Base-by-base conservation (phyloP, 495 filamentous ascomycete species). In the Parathielavia hyrcaniae region DNA sequence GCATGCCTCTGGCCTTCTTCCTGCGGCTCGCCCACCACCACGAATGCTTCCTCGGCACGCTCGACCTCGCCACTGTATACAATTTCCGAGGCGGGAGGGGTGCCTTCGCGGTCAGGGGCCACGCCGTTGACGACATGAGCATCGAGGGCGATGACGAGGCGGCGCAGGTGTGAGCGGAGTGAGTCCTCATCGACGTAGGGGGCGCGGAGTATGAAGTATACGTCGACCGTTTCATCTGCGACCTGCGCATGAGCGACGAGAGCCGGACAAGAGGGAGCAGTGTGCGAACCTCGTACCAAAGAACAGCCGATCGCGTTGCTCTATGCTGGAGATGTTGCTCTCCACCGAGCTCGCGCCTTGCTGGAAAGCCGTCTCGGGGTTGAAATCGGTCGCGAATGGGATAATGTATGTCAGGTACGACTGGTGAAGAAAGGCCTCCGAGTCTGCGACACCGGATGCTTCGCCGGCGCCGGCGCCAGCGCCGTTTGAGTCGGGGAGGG, bases 351-450 rank as follows among this genome's bases (percentile, higher is more conserved):
- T 72, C 26, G 73, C 75, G 46, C 50, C 62, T 38, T 60, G 72
- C 35, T 70, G 72, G 56, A 90, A 69, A 26, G 77, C 75, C 30
- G 82, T 77, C 59, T 88, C 81, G 40, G 91, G 75, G 63, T 84
- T 75, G 59, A 90, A 77, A 40, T 81, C 65, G 41, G 88, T 84
- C 35, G 81, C 79, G 58, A 86, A 76, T 23, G 91, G 91, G 34
- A 95, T 80, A 54, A 96, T 76, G 39, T 91, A 89, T 55, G 86
- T 84, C 26, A 97, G 75, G 45, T 86, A 80, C 16, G 89, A 86
- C 72, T 82, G 76, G 57, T 90, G 81, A 55, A 86, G 75, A 64
- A 92, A 84, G 59, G 87, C 81, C n/a, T 64, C 56, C 26, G 26
- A 30, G 6, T 30, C 6, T 32, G 55, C 53, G 14, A 34, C 58